These are phyloP conservation scores for Malassezia psittaci DNA, from an alignment of 1,284 basidiomycete genomes.

Conservation along the genomic window DNA sequence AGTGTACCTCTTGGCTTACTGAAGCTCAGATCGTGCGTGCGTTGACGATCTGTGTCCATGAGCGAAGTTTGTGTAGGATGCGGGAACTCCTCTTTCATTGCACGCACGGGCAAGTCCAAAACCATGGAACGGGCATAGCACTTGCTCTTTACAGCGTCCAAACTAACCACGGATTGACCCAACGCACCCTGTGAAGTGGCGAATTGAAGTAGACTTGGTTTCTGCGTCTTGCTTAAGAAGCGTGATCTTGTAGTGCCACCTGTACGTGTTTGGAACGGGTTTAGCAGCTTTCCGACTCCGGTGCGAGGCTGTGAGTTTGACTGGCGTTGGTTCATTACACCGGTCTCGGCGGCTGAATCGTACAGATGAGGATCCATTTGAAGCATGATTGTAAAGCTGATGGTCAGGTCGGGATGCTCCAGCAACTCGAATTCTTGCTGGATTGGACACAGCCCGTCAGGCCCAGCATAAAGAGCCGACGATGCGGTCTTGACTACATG, in stretches of 20 bases:
- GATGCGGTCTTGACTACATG: conserved; percentile 91
- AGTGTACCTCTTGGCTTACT: conserved; percentile 34
- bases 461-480: conserved; percentile 56
- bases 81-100: conserved; percentile 17
- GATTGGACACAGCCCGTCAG: conserved; percentile 56
- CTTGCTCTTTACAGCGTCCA: conserved; percentile 29
- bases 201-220: conserved; percentile 29
- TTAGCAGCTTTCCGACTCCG: conserved; percentile 33
- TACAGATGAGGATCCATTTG: conserved; percentile 33
- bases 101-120: conserved; percentile 38
- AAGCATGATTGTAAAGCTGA: conserved; percentile 42
- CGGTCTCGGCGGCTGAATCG: conserved; percentile 18
- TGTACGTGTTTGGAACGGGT: conserved; percentile 16
- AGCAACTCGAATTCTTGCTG: conserved; percentile 76
- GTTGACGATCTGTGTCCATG: conserved; percentile 18
- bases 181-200: conserved; percentile 40
- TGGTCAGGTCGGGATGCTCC: conserved; percentile 42
- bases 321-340: conserved; percentile 25
- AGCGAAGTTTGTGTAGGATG: conserved; percentile 24
- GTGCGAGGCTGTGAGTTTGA: conserved; percentile 16
- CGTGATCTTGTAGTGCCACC: background rate
- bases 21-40: conserved; percentile 29
- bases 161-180: conserved; percentile 31
- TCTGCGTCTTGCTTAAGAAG: conserved; percentile 5
- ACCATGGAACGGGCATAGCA: conserved; percentile 30